Evolutionary conservation across 1,284 basidiomycete species (phyloP).

Genomic region (Phaffia rhodozyma): DNA sequence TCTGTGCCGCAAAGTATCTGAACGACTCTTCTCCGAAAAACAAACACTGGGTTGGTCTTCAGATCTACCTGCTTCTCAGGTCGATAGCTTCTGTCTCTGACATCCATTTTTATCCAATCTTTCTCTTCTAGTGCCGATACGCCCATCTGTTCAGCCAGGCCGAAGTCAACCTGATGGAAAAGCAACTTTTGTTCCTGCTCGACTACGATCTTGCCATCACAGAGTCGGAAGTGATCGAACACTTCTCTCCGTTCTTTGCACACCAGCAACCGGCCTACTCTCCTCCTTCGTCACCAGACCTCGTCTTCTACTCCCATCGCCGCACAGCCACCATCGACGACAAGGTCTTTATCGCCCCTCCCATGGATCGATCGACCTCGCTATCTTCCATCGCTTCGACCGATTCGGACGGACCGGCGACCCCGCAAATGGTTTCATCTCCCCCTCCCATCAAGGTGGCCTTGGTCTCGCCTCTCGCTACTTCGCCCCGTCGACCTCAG

Average conservation of each 20-base stretch:
- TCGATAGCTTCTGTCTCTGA: background rate
- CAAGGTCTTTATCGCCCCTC: background rate
- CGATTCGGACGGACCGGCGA: background rate
- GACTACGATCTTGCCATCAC: conserved; percentile 80
- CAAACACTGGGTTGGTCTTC: conserved; percentile 62
- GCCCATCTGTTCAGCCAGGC: conserved; percentile 53
- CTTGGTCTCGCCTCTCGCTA: conserved; percentile 18
- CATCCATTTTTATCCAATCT: background rate
- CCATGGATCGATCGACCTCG: background rate
- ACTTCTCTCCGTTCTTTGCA: conserved; percentile 20
- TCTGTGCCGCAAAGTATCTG: conserved; percentile 93
- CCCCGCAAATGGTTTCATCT: background rate
- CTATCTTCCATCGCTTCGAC: conserved; percentile 19
- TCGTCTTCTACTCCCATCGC: background rate
- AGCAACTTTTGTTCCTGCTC: conserved; percentile 75
- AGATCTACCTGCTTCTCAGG: background rate
- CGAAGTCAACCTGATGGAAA: conserved; percentile 88
- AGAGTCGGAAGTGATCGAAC: conserved; percentile 56
- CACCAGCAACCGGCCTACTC: background rate
- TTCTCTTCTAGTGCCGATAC: conserved; percentile 41
- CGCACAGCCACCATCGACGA: background rate
- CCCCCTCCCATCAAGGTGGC: conserved; percentile 21
- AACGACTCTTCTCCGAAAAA: conserved; percentile 95
- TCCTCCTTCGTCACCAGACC: conserved; percentile 4
- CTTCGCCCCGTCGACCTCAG: background rate